A percentile compares a stretch with the other conserved stretches of the same genome.
These are phyloP conservation scores for Gastrodia elata DNA, from an alignment of 106 monocot genomes.

Conservation along the genomic window DNA sequence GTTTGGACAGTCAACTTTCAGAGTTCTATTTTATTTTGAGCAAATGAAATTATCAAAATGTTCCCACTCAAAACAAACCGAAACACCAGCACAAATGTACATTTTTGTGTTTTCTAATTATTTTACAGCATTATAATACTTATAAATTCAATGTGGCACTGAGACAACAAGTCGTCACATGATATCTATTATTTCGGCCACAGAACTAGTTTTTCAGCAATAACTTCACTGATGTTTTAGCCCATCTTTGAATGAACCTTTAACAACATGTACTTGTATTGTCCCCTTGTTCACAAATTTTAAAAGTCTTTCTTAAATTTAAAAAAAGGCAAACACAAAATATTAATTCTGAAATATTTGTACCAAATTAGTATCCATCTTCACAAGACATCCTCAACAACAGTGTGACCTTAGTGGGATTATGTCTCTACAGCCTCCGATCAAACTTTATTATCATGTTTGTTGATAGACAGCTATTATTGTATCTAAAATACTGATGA, in stretches of 20 bases:
- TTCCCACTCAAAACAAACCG: too few species aligned
- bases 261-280: neutral
- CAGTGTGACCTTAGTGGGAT: neutral
- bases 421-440: neutral
- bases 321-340: neutral
- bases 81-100: too few species aligned
- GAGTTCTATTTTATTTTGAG: too few species aligned
- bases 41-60: too few species aligned
- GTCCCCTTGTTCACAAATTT: neutral
- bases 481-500: neutral
- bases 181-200: too few species aligned
- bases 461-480: neutral
- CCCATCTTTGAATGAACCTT: neutral
- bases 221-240: too few species aligned
- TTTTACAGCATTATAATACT: too few species aligned
- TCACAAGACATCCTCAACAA: neutral
- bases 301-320: neutral
- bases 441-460: neutral
- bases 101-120: too few species aligned
- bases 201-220: too few species aligned
- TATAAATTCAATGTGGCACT: too few species aligned
- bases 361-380: neutral
- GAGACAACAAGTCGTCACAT: too few species aligned
- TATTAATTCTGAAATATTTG: neutral
- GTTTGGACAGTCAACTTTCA: too few species aligned